Evolutionary conservation across 2,329 filamentous ascomycete genomes (phyloP).

Genomic region (Laburnicola sp.): DNA sequence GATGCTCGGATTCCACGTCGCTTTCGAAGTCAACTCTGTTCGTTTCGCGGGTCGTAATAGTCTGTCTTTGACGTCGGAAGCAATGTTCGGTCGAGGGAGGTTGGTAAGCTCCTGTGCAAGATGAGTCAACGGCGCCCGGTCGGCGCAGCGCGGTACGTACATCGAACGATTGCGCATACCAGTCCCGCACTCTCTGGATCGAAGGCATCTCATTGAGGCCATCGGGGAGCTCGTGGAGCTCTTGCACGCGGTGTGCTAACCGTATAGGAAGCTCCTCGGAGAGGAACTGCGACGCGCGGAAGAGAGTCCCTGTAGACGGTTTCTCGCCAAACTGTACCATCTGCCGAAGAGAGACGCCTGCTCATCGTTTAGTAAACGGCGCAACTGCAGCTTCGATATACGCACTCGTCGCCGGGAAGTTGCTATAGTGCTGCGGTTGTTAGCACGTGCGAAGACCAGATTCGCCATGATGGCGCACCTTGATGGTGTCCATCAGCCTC

Average conservation of each 20-base stretch:
- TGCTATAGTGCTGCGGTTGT: slow-evolving; percentile 73
- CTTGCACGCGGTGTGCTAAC: slow-evolving; percentile 92
- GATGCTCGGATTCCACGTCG: slow-evolving; percentile 88
- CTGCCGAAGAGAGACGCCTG: slow-evolving; percentile 76
- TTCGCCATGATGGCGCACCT: slow-evolving; percentile 43
- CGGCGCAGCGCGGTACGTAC: slow-evolving; percentile 55
- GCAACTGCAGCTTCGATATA: slow-evolving; percentile 69
- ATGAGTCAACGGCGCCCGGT: slow-evolving; percentile 33
- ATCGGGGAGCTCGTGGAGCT: slow-evolving; percentile 89
- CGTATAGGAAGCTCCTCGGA: slow-evolving; percentile 98
- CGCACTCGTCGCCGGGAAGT: slow-evolving; percentile 93
- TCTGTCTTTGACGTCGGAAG: slow-evolving; percentile 74
- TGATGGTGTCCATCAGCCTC: slow-evolving; percentile 93
- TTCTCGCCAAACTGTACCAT: slow-evolving; percentile 99
- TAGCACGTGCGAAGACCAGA: slow-evolving; percentile 21
- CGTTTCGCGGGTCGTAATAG: slow-evolving; percentile 69
- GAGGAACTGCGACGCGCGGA: slow-evolving; percentile 96
- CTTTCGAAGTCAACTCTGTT: slow-evolving; percentile 66
- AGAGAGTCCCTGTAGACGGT: slow-evolving; percentile 87
- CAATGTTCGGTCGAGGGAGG: slow-evolving; percentile 75
- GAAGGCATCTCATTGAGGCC: slow-evolving; percentile 98
- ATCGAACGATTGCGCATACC: slow-evolving; percentile 99
- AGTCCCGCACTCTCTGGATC: slow-evolving; percentile 90
- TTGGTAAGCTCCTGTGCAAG: slow-evolving; percentile 80
- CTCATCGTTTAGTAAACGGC: slow-evolving; percentile 20